These are phyloP conservation scores for Backusella mclennaniae DNA, from an alignment of 192 early-diverging fungal species.

Conservation along the genomic window DNA sequence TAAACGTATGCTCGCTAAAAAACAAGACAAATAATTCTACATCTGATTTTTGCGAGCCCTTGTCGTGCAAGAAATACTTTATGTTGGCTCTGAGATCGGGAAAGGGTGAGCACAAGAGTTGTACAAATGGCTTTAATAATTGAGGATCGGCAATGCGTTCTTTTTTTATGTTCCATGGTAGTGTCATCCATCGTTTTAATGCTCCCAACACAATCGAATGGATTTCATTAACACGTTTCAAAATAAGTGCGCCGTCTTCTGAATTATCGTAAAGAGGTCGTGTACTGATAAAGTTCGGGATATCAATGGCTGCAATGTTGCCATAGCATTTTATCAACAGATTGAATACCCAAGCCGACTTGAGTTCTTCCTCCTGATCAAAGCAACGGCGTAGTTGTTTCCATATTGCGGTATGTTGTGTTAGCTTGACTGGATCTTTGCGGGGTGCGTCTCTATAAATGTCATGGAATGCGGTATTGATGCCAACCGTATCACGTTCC, in stretches of 20 bases:
- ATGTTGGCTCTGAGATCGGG: background rate
- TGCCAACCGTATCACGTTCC: background rate
- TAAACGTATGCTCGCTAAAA: background rate
- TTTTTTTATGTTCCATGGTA: background rate
- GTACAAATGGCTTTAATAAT: background rate
- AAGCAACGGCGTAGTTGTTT: background rate
- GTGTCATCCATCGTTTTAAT: background rate
- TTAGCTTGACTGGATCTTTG: background rate
- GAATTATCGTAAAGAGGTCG: background rate
- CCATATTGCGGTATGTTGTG: constrained; percentile 1
- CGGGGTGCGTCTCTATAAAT: background rate
- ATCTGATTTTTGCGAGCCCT: background rate
- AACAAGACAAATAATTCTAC: background rate
- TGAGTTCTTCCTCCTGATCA: background rate
- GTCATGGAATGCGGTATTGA: background rate
- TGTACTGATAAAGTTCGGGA: background rate
- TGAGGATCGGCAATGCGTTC: background rate
- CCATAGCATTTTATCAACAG: constrained; percentile 16
- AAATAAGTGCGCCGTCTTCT: background rate
- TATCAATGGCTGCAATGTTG: constrained; percentile 17
- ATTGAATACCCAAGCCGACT: background rate
- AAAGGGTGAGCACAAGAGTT: background rate
- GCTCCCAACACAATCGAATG: background rate
- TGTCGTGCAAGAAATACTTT: background rate
- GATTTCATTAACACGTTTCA: background rate